Conservation (phyloP, 352 stramenopile species). For the Globisporangium acanthophoron region DNA sequence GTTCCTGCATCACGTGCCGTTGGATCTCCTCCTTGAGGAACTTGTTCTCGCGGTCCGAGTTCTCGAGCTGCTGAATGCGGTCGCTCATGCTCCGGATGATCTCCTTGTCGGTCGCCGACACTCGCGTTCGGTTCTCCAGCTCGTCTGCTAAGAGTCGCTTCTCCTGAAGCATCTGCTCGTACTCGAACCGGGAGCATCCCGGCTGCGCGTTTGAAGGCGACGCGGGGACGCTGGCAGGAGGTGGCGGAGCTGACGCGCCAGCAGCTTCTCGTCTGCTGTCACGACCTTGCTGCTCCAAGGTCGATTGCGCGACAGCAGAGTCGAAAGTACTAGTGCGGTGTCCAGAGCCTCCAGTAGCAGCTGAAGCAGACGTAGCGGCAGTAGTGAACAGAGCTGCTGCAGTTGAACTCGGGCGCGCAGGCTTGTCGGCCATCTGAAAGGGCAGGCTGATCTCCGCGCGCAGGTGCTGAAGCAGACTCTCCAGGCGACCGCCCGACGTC, state of each 20-base stretch:
- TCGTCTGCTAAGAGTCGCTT: constrained; percentile 23
- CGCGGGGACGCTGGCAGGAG: not conserved
- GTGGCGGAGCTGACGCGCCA: no score
- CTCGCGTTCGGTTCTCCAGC: constrained; percentile 12
- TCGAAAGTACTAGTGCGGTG: not conserved
- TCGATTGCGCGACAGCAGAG: not conserved
- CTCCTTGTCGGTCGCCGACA: constrained; percentile 28
- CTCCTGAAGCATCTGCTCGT: constrained; percentile 37
- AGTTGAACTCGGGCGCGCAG: not conserved
- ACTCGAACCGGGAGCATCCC: constrained; percentile 17
- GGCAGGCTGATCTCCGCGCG: constrained; percentile 13
- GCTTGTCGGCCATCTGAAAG: not conserved
- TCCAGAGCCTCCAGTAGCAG: not conserved
- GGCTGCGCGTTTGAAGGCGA: no score
- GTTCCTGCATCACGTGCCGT: constrained; percentile 52
- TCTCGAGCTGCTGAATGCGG: constrained; percentile 34
- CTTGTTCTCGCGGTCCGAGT: constrained; percentile 45
- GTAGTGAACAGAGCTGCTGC: not conserved
- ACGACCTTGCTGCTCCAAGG: not conserved
- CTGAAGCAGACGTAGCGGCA: not conserved
- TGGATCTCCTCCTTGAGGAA: constrained; percentile 57
- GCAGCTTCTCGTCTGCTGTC: constrained; percentile 1
- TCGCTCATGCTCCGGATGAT: constrained; percentile 30
- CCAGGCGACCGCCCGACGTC: not conserved
- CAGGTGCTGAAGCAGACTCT: constrained; percentile 13